phyloP scores from a whole-genome alignment of 73 alveolate species.

The Paramecium caudatum region DNA sequence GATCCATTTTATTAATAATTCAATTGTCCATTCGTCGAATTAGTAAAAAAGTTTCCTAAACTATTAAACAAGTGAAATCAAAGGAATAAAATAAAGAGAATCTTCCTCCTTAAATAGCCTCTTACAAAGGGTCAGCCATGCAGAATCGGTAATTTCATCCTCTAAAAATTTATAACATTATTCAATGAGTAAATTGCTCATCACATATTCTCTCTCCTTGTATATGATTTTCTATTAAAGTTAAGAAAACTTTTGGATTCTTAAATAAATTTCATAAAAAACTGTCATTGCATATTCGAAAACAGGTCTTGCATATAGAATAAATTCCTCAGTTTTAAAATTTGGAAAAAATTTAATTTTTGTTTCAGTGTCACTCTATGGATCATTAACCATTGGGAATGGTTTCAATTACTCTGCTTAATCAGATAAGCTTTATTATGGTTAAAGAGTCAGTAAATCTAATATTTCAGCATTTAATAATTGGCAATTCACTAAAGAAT shows the following conservation, averaged over 20 bases:
- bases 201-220: neutral
- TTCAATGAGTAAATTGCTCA: neutral
- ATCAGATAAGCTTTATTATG: neutral
- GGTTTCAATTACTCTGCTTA: neutral
- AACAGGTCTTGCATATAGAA: constrained; percentile 31
- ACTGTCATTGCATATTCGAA: constrained; percentile 34
- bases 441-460: neutral
- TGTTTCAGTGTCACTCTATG: neutral
- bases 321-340: neutral
- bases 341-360: constrained; percentile 34
- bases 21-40: constrained; percentile 40
- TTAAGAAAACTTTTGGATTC: neutral
- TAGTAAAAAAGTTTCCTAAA: neutral
- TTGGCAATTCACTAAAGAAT: neutral
- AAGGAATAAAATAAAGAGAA: neutral
- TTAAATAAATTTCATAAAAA: constrained; percentile 19
- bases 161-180: constrained; percentile 26
- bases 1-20: constrained; percentile 12
- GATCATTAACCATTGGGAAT: neutral
- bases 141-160: constrained; percentile 4
- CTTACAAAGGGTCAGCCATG: constrained; percentile 7
- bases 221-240: neutral
- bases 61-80: neutral
- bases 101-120: neutral
- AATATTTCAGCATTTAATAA: constrained; percentile 35